Base-by-base conservation (phyloP, 164 flowering plant genomes). In the Paratinospora sagittata region DNA sequence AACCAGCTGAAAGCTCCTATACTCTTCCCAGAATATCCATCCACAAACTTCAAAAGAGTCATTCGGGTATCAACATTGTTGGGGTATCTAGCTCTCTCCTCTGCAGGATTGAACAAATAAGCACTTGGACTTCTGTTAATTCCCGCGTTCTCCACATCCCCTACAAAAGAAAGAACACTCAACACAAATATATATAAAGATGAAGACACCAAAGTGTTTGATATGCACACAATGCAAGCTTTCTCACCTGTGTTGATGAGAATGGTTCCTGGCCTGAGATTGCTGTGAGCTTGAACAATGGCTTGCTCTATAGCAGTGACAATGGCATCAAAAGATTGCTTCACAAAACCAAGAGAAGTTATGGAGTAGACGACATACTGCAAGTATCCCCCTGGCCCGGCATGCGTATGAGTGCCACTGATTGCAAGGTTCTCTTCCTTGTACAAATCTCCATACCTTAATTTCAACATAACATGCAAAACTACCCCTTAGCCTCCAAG, bases 91-190 rank as follows among this genome's bases (percentile, higher is more conserved):
- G 80, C 81, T 75, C 89, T 80, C 78, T 88, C 91, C 23, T 82
- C 83, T 3, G 77, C 71, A 3, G 89, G 90, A 47, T 88, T 88
- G 21, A 81, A 66, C 27, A 86, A 73, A 58, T 88, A 86, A 12
- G 90, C 88, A 77, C 90, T 88, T 27, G 92, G 92, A 55, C 92
- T 88, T 76, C 92, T 81, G 72, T 83, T 88, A 66, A 88, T 82
- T 23, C 92, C 88, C 0, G 88, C 92, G 57, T 82, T 79, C 70
- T 69, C 81, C 63, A 86, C 78, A 16, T 86, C 87, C 33, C 92
- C 92, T 88, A 66, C 49, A 73, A 34, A 45, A 67, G 21, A 11
- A 61, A 39, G 13, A 41, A 39, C 36, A 17, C 16, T n/a, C n/a
- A n/a, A n/a, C n/a, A n/a, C n/a, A n/a, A 55, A n/a, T 55, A n/a